Percentiles rank a stretch among this genome's conserved stretches.
Evolutionary conservation across 768 basidiomycete genomes (phyloP).

Genomic region (Phlebiopsis flavidoalba): DNA sequence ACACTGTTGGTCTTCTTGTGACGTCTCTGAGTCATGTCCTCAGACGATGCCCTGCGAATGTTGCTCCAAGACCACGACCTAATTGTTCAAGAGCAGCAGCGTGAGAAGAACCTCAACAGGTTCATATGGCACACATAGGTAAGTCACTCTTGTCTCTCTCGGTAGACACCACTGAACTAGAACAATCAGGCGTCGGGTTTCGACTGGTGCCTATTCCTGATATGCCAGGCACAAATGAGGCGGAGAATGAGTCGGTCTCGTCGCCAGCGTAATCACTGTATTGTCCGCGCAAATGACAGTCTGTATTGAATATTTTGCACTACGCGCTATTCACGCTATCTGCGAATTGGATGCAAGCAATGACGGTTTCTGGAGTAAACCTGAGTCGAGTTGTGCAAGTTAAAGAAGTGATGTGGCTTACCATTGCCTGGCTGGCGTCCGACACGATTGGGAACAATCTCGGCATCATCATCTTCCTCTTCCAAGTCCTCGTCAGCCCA

Average conservation of each 20-base stretch:
- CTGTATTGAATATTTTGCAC: too few relatives aligned
- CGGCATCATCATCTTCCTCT: neutral
- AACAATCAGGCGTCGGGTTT: constrained; percentile 5
- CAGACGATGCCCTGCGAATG: constrained; percentile 36
- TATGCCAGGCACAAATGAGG: constrained; percentile 1
- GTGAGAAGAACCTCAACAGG: constrained; percentile 44
- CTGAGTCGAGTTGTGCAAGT: too few relatives aligned
- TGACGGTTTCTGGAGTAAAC: neutral
- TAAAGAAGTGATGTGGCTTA: too few relatives aligned
- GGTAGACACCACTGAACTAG: neutral
- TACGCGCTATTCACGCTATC: too few relatives aligned
- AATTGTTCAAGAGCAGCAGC: constrained; percentile 30
- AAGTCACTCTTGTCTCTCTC: neutral
- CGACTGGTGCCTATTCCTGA: constrained; percentile 9
- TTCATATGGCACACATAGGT: constrained; percentile 32
- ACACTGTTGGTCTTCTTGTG: neutral
- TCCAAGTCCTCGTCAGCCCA: neutral
- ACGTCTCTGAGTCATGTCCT: constrained; percentile 1
- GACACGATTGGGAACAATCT: too few relatives aligned
- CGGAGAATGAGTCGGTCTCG: constrained; percentile 1
- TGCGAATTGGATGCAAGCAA: neutral
- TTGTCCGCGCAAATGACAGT: too few relatives aligned
- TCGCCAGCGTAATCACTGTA: neutral
- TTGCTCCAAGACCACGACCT: constrained; percentile 50
- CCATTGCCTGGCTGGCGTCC: too few relatives aligned